Base-by-base conservation (phyloP, 1,139 yeast genomes). In the Saccharomyces hybrid region DNA sequence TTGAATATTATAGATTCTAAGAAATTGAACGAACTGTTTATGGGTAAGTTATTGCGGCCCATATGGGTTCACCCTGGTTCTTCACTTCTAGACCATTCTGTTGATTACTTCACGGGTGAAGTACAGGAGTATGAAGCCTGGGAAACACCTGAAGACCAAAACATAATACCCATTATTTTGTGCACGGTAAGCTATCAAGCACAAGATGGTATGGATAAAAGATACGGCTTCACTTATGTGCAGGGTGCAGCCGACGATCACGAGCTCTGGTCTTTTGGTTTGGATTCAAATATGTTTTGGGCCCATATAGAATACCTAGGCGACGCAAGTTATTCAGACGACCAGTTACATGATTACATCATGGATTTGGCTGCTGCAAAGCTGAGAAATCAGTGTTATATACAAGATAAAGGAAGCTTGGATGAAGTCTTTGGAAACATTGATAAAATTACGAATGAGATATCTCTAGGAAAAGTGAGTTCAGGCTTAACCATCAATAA, bases 221-320 rank as follows among this genome's bases (percentile, higher is more conserved):
- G 75, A 48, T 62, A 69, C 48, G 83, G 79, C 1, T 82, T 72
- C 58, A 72, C 77, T 0, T 90, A 90, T 66, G 85, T 89, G 1
- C 97, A 88, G 69, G 97, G 97, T 1, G 90, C 96, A 0, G 97
- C 95, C 0, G 97, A 90, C 69, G 97, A 90, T 64, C 96, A 90
- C 66, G 97, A 90, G 63, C 73, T 85, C 27, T 90, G 97, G 97
- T 83, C 90, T 0, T 66, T 72, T 5, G 76, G 76, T 0, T 68
- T 89, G 27, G 77, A 76, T 1, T 82, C 93, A 0, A 62, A 66
- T 1, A 53, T 79, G 14, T 80, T 87, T 54, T 89, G 96, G 96
- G 57, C 68, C 0, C 65, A 78, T 52, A 57, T 69, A 2, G 69
- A 69, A 0, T 46, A 60, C 2, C 65, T 83, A 14, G 72, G 73